Base-by-base conservation (phyloP, 257 asterid species). In the Primulina tabacum region DNA sequence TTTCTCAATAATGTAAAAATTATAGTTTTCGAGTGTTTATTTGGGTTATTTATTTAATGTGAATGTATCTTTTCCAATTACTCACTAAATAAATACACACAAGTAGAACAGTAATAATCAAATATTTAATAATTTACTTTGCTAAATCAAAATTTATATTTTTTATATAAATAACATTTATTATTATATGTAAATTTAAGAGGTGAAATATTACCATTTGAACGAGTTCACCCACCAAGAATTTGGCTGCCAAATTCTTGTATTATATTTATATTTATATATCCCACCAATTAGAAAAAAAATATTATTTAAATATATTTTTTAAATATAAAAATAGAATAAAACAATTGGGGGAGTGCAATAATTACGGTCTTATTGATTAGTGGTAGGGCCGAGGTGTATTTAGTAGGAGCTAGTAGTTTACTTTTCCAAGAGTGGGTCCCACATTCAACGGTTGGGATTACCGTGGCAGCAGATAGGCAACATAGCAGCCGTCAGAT, bases 361-460 rank as follows among this genome's bases (percentile, higher is more conserved):
- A 76, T 70, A 80, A 74, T 80, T 79, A 81, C 75, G 70, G 73
- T 52, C 74, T 61, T 26, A 64, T 40, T 75, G 76, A 76, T 76
- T 78, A 67, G 71, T 71, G 68, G 71, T 71, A 37, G 64, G 72
- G 66, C 55, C 68, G 29, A 66, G 68, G 75, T 52, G 79, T 63
- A 67, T 70, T 77, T 62, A 73, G 79, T 76, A 81, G 76, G 67
- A 60, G 69, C 82, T 62, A 68, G 47, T 63, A 33, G 73, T 69
- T 58, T 1, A 32, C 73, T 68, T 63, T 81, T 34, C 28, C 69
- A 55, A 55, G 69, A 79, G 79, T 40, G 79, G 88, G 87, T 0
- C 84, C 89, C 76, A 1, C 18, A 0, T 10, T 62, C 11, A 17
- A 83, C 90, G 89, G 87, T 28, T 5, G 8, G 2, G 86, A 87